Conservation (phyloP, 2,329 filamentous ascomycete genomes). For the Aureobasidium sp. region DNA sequence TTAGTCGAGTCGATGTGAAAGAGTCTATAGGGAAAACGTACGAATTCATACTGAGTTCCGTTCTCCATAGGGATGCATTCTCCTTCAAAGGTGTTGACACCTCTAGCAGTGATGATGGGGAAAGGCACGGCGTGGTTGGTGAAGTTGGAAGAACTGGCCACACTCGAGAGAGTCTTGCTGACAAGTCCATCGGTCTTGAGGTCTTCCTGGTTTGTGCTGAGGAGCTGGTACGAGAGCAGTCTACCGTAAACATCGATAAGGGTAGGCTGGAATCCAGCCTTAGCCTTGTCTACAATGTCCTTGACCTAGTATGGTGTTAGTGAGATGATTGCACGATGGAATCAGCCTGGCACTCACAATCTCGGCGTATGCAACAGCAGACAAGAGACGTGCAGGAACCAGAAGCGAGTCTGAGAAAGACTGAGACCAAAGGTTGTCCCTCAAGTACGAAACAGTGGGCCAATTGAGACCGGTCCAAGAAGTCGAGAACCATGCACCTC, state of each 20-base stretch:
- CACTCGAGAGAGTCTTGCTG: conserved; percentile 25
- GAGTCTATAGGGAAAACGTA: background rate
- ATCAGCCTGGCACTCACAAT: conserved; percentile 13
- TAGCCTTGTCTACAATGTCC: conserved; percentile 29
- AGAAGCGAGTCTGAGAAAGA: conserved; percentile 31
- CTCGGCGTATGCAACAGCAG: conserved; percentile 21
- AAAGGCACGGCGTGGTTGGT: conserved; percentile 31
- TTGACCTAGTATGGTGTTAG: conserved; percentile 9
- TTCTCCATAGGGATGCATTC: conserved; percentile 36
- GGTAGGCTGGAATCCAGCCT: conserved; percentile 31
- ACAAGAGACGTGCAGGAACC: conserved; percentile 26
- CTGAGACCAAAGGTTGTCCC: conserved; percentile 32
- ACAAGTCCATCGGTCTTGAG: conserved; percentile 29
- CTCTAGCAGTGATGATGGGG: conserved; percentile 37
- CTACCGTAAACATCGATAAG: conserved; percentile 35
- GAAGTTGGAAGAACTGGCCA: conserved; percentile 31
- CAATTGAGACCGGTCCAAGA: conserved; percentile 39
- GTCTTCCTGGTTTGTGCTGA: conserved; percentile 16
- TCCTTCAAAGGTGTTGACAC: conserved; percentile 27
- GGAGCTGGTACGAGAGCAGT: conserved; percentile 32
- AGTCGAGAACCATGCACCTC: conserved; percentile 38
- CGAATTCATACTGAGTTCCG: conserved; percentile 50
- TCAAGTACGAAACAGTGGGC: conserved; percentile 34
- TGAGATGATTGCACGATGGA: background rate
- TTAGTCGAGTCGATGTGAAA: background rate